phyloP scores from a whole-genome alignment of 2,329 filamentous ascomycete genomes.

The Aspergillus sp. region DNA sequence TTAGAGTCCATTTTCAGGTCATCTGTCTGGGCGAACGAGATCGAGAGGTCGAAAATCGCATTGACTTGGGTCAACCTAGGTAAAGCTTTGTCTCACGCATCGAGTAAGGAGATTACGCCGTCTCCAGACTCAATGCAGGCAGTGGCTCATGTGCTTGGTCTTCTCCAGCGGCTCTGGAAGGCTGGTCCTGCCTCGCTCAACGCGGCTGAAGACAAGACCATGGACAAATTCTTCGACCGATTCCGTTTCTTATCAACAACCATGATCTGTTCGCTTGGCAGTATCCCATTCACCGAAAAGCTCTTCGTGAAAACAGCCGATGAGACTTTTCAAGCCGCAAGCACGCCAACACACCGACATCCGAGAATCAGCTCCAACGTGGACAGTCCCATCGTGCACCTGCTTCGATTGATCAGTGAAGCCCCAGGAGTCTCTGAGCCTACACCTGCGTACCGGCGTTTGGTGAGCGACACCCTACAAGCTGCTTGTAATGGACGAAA shows the following conservation, averaged over 20 bases:
- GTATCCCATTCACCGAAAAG: slow-evolving; percentile 50
- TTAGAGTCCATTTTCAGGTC: slow-evolving; percentile 54
- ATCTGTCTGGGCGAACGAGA: slow-evolving; percentile 48
- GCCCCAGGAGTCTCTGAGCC: slow-evolving; percentile 16
- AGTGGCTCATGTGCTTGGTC: slow-evolving; percentile 66
- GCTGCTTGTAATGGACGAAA: slow-evolving; percentile 32
- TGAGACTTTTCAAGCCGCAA: slow-evolving; percentile 49
- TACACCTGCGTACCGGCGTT: slow-evolving; percentile 23
- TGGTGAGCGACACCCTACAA: slow-evolving; percentile 31
- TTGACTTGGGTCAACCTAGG: slow-evolving; percentile 61
- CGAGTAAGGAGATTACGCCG: slow-evolving; percentile 84
- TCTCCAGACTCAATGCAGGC: slow-evolving; percentile 79
- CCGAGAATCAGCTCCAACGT: slow-evolving; percentile 24
- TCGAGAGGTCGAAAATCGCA: slow-evolving; percentile 46
- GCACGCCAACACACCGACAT: slow-evolving; percentile 35
- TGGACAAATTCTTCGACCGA: slow-evolving; percentile 45
- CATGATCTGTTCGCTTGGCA: slow-evolving; percentile 51
- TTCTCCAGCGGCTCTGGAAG: slow-evolving; percentile 69
- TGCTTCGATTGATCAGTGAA: slow-evolving; percentile 34
- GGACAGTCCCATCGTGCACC: slow-evolving; percentile 38
- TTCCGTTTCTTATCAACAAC: slow-evolving; percentile 52
- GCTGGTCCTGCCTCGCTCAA: slow-evolving; percentile 45
- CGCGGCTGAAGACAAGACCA: slow-evolving; percentile 20
- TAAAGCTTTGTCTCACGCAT: slow-evolving; percentile 58
- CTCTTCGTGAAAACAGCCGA: slow-evolving; percentile 54